These are phyloP conservation scores for Claviceps cyperi DNA, from an alignment of 2,329 filamentous ascomycete genomes.

Conservation along the genomic window DNA sequence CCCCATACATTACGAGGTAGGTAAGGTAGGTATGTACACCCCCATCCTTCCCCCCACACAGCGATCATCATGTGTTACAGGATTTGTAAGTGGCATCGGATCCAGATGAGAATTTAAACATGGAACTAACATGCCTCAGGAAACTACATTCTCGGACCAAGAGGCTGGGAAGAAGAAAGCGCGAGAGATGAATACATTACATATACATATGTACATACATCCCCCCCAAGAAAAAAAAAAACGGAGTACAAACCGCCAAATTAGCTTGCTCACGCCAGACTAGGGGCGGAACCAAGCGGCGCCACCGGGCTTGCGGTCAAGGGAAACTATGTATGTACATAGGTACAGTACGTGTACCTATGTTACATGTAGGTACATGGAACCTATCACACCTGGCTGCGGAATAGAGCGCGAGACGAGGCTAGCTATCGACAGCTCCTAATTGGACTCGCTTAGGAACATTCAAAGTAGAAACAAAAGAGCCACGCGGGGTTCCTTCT, in stretches of 20 bases:
- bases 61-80: neutral
- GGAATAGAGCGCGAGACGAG: neutral
- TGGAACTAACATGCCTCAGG: too few relatives aligned
- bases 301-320: neutral
- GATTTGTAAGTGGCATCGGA: neutral
- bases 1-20: neutral
- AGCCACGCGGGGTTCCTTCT: constrained; percentile 4
- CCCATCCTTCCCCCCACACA: neutral
- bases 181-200: neutral
- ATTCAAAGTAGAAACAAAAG: constrained; percentile 2
- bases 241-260: neutral
- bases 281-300: constrained; percentile 5
- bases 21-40: too few relatives aligned
- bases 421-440: neutral
- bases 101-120: neutral
- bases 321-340: neutral
- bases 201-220: too few relatives aligned
- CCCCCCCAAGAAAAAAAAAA: neutral
- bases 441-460: constrained; percentile 4
- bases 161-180: neutral
- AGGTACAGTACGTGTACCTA: too few relatives aligned
- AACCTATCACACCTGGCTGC: too few relatives aligned
- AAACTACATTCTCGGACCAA: too few relatives aligned
- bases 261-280: neutral
- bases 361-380: too few relatives aligned